phyloP scores from a whole-genome alignment of 139 green algal species.

The Bryopsis sp. region DNA sequence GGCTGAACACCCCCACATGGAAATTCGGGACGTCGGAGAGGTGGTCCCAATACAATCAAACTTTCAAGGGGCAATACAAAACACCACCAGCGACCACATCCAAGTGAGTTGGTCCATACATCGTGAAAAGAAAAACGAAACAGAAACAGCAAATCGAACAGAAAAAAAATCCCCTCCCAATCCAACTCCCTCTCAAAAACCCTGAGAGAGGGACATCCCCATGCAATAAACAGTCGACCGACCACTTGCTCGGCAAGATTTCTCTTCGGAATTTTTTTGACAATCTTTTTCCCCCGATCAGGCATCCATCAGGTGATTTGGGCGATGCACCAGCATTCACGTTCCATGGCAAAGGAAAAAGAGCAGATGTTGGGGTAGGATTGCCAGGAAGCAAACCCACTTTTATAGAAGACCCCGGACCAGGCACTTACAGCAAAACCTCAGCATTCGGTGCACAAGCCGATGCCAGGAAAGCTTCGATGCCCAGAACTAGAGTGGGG shows the following conservation, averaged over 20 bases:
- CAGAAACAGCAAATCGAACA: no score
- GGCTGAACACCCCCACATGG: background rate
- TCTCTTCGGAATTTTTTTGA: no score
- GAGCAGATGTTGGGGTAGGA: conserved; percentile 27
- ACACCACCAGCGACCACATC: background rate
- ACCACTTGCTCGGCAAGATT: no score
- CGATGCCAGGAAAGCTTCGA: conserved; percentile 23
- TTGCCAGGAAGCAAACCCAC: conserved; percentile 23
- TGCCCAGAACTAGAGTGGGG: conserved; percentile 21
- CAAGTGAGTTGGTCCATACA: no score
- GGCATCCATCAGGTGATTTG: background rate
- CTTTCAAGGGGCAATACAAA: background rate
- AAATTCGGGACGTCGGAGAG: background rate
- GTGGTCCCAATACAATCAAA: background rate
- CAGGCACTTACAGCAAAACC: conserved; percentile 29
- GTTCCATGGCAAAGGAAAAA: conserved; percentile 8
- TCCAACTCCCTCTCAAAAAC: no score
- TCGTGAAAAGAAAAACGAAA: no score
- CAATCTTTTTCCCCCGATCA: background rate
- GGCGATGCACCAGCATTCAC: background rate
- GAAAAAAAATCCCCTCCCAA: no score
- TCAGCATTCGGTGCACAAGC: conserved; percentile 23
- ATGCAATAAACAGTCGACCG: no score
- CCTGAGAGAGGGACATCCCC: no score
- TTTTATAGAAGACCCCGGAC: conserved; percentile 25